A percentile compares a stretch with the other conserved stretches of the same genome.
phyloP scores from a whole-genome alignment of 257 asterid genomes.

The Perilla frutescens region DNA sequence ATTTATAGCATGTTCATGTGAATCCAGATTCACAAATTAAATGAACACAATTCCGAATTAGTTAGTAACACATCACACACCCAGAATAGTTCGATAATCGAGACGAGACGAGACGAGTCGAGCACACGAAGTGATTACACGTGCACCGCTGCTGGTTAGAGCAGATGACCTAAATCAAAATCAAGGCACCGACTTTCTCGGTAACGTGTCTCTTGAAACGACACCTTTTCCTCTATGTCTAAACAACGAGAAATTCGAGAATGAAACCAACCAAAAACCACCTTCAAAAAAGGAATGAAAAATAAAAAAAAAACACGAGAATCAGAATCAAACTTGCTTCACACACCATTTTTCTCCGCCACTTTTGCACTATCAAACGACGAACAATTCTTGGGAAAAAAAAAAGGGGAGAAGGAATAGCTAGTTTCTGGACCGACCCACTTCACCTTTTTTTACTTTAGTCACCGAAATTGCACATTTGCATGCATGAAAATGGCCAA shows the following conservation, averaged over 20 bases:
- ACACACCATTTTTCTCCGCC: neutral
- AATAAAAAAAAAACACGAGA: neutral
- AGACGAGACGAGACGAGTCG: too few species aligned
- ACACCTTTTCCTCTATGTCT: slow-evolving; percentile 11
- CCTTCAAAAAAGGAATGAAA: neutral
- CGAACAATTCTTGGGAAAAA: slow-evolving; percentile 2
- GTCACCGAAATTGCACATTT: slow-evolving; percentile 25
- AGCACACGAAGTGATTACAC: neutral
- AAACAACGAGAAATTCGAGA: slow-evolving; percentile 27
- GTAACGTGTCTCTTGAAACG: slow-evolving; percentile 25
- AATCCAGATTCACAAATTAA: too few species aligned
- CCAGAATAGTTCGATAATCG: too few species aligned
- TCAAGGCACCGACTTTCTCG: slow-evolving; percentile 24
- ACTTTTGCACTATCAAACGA: slow-evolving; percentile 1
- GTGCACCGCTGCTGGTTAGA: slow-evolving; percentile 31
- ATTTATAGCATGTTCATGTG: too few species aligned
- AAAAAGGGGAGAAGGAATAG: slow-evolving; percentile 3
- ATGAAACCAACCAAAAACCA: slow-evolving; percentile 2
- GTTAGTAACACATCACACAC: too few species aligned
- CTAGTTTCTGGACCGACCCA: slow-evolving; percentile 26
- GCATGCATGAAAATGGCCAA: slow-evolving; percentile 45
- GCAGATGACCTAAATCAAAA: slow-evolving; percentile 38
- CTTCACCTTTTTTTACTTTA: slow-evolving; percentile 20
- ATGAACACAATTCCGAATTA: too few species aligned
- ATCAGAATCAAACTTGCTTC: slow-evolving; percentile 35